phyloP scores from a whole-genome alignment of 1,284 basidiomycete species.

The Leccinum fuscescens region DNA sequence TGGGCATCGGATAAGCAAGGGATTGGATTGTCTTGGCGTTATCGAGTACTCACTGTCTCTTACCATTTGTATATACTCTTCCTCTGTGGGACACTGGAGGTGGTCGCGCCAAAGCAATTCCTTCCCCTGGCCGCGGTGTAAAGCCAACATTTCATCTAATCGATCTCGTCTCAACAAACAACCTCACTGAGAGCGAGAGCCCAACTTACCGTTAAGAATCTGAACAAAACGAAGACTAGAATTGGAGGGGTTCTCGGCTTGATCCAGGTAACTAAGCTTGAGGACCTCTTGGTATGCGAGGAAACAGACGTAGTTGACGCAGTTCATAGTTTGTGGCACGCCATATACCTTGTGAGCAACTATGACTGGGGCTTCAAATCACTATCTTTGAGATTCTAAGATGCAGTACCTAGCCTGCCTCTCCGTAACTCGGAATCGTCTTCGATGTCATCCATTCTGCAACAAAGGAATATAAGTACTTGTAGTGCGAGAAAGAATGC shows the following conservation, averaged over 20 bases:
- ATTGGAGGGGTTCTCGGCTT: constrained; percentile 6
- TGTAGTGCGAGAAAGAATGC: neutral
- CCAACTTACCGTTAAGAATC: constrained; percentile 63
- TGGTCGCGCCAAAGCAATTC: constrained; percentile 81
- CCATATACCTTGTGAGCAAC: constrained; percentile 84
- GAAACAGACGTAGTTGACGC: constrained; percentile 90
- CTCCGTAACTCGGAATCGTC: constrained; percentile 75
- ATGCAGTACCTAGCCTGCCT: constrained; percentile 60
- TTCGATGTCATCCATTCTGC: constrained; percentile 82
- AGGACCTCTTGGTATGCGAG: constrained; percentile 79
- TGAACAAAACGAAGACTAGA: constrained; percentile 46
- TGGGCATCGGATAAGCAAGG: constrained; percentile 33
- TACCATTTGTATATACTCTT: constrained; percentile 83
- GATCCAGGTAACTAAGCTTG: constrained; percentile 20
- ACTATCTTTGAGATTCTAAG: neutral
- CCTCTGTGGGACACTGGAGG: constrained; percentile 76
- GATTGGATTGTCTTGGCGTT: neutral
- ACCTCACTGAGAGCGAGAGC: neutral
- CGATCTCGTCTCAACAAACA: neutral
- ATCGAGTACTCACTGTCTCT: constrained; percentile 60
- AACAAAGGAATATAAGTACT: neutral
- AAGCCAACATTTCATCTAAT: constrained; percentile 69
- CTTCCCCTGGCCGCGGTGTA: constrained; percentile 81
- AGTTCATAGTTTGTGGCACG: constrained; percentile 80
- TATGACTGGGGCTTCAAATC: constrained; percentile 18